Conservation (phyloP, 2,329 filamentous ascomycete species). For the Hawksworthiomyces lignivorus region DNA sequence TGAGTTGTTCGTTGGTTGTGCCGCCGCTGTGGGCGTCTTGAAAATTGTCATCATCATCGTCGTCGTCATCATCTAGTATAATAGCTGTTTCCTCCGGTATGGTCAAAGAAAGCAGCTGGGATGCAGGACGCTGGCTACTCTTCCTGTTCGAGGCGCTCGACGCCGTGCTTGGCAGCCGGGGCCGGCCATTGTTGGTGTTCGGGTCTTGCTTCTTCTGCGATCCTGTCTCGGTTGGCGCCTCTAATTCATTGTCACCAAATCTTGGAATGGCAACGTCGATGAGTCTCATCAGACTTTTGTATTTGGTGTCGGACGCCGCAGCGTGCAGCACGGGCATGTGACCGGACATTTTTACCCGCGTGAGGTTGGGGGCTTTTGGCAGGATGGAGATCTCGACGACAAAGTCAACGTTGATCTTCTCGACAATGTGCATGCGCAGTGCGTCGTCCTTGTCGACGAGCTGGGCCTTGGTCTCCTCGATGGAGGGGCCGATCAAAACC, state of each 20-base stretch:
- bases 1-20: constrained; percentile 48
- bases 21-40: constrained; percentile 56
- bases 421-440: constrained; percentile 79
- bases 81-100: constrained; percentile 59
- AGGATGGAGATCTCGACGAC: constrained; percentile 93
- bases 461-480: constrained; percentile 81
- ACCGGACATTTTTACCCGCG: constrained; percentile 84
- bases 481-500: constrained; percentile 86
- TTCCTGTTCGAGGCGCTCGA: constrained; percentile 38
- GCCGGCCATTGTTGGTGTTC: constrained; percentile 25
- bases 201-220: background rate
- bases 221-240: constrained; percentile 16
- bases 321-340: constrained; percentile 88
- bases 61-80: constrained; percentile 59
- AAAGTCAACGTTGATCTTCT: constrained; percentile 96
- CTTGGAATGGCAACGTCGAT: constrained; percentile 93
- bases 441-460: constrained; percentile 59
- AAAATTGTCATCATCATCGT: constrained; percentile 58
- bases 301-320: constrained; percentile 87
- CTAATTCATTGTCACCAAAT: constrained; percentile 47
- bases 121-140: constrained; percentile 52
- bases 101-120: constrained; percentile 61
- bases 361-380: constrained; percentile 89
- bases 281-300: constrained; percentile 92
- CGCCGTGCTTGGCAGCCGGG: constrained; percentile 37